Evolutionary conservation across 2,329 filamentous ascomycete genomes (phyloP).

Genomic region (Nemania sp.): DNA sequence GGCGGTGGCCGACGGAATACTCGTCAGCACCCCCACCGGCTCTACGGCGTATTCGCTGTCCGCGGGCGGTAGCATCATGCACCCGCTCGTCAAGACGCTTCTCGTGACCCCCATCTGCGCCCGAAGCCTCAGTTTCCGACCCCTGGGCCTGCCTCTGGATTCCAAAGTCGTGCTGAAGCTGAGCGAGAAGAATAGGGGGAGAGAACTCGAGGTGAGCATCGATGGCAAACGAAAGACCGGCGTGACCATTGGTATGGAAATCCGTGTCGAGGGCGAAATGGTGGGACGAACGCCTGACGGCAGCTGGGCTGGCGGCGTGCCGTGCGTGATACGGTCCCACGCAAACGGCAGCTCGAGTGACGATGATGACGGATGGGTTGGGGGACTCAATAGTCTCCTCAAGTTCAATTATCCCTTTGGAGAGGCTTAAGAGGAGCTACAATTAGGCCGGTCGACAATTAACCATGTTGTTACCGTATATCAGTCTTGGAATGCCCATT

Average conservation of each 20-base stretch:
- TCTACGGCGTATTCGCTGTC: slow-evolving; percentile 96
- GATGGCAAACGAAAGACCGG: slow-evolving; percentile 73
- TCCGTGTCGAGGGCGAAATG: slow-evolving; percentile 85
- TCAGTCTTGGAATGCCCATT: too few species aligned
- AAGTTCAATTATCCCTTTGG: slow-evolving; percentile 99
- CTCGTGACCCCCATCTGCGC: slow-evolving; percentile 94
- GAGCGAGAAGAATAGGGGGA: slow-evolving; percentile 77
- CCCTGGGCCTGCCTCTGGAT: slow-evolving; percentile 84
- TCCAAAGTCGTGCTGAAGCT: slow-evolving; percentile 82
- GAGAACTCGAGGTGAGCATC: slow-evolving; percentile 78
- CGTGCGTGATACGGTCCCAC: slow-evolving; percentile 77
- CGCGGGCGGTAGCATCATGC: slow-evolving; percentile 89
- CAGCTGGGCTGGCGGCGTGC: slow-evolving; percentile 68
- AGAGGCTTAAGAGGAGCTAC: slow-evolving; percentile 26
- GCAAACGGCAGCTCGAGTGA: slow-evolving; percentile 49
- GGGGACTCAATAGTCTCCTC: slow-evolving; percentile 85
- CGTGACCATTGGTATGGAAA: slow-evolving; percentile 77
- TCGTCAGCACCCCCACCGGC: slow-evolving; percentile 91
- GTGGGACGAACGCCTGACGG: slow-evolving; percentile 56
- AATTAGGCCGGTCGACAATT: too few species aligned
- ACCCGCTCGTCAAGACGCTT: slow-evolving; percentile 86
- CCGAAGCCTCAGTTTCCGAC: slow-evolving; percentile 87
- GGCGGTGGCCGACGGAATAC: slow-evolving; percentile 92
- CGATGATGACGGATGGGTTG: slow-evolving; percentile 93
- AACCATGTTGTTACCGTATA: too few species aligned